Conservation (phyloP, 331 rosid genomes). For the Erythrophleum ivorense region DNA sequence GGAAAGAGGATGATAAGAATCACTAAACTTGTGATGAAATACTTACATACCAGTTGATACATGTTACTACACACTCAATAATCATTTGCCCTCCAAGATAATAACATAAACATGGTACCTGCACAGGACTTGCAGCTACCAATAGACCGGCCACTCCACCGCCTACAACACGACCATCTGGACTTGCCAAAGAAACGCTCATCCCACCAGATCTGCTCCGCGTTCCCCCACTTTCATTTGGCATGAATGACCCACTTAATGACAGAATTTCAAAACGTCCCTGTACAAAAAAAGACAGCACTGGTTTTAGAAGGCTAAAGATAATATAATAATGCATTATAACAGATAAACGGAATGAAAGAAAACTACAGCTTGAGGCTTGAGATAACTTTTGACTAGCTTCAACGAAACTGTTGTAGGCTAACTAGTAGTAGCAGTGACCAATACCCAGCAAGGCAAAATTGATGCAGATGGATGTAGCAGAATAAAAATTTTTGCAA, state of each 20-base stretch:
- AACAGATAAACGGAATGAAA: slow-evolving; percentile 28
- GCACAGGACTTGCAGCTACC: slow-evolving; percentile 96
- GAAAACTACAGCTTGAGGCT: not conserved
- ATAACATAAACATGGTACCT: slow-evolving; percentile 47
- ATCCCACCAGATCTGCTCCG: slow-evolving; percentile 97
- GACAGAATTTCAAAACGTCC: slow-evolving; percentile 96
- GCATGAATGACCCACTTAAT: slow-evolving; percentile 92
- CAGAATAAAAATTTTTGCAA: not conserved
- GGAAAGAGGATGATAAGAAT: slow-evolving; percentile 32
- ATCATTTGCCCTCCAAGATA: not conserved
- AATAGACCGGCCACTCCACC: slow-evolving; percentile 97
- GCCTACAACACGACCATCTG: slow-evolving; percentile 97
- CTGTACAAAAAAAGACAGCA: slow-evolving; percentile 51
- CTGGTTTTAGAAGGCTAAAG: slow-evolving; percentile 16
- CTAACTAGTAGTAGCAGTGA: not conserved
- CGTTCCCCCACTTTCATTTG: slow-evolving; percentile 86
- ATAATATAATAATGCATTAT: slow-evolving; percentile 1
- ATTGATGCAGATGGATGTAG: not conserved
- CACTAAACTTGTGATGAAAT: not conserved
- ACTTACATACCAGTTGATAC: not conserved
- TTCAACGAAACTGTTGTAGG: not conserved
- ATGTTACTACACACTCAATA: not conserved
- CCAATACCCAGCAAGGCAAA: not conserved
- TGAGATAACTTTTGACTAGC: not conserved
- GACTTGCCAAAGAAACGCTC: slow-evolving; percentile 95